Evolutionary conservation across 176 grass and related monocot species (phyloP), one percentile per base, ranked within the genome.

Genomic region (Poa annua): DNA sequence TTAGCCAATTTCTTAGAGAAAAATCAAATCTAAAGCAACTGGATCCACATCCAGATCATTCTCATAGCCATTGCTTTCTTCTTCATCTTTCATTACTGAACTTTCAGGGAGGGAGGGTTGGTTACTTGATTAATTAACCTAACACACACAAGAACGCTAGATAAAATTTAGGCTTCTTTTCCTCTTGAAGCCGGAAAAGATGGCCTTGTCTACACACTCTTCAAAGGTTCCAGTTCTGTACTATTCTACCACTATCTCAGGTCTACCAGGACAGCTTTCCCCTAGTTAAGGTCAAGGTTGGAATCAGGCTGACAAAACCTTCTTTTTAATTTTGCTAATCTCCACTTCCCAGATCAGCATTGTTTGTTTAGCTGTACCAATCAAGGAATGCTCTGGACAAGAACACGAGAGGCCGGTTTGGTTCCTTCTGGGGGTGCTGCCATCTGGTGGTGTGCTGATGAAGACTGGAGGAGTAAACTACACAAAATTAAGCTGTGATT

Each of bases 361-460:
- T 32, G 25, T 14, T 75, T 84, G 71, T 81, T 79, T 86, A 19
- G 80, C 33, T 86, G 78, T 70, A 70, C 5, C 24, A 67, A 86
- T 86, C 80, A 88, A 75, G 44, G 32, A 70, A 50, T 67, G 44
- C 42, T 52, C 55, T 57, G 73, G 74, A 51, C 45, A 45, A 64
- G 48, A 53, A 82, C 47, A 44, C 15, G 66, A 77, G 76, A 78
- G 74, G 3, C 52, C 68, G 59, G 78, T 44, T 76, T 91, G 79
- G 69, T 88, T 57, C 44, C 78, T 83, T 85, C 64, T 65, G 76
- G 85, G n/a, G 78, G 39, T 24, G 74, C 81, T 64, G 74, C 63
- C 73, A 17, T 83, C 64, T 77, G 64, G 79, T 75, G 81, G 81
- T 75, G 76, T 75, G 25, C 61, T 13, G 64, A 82, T 25, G 53